Evolutionary conservation across 441 rosid genomes (phyloP).

Genomic region (Pelargonium myrrhifolium): DNA sequence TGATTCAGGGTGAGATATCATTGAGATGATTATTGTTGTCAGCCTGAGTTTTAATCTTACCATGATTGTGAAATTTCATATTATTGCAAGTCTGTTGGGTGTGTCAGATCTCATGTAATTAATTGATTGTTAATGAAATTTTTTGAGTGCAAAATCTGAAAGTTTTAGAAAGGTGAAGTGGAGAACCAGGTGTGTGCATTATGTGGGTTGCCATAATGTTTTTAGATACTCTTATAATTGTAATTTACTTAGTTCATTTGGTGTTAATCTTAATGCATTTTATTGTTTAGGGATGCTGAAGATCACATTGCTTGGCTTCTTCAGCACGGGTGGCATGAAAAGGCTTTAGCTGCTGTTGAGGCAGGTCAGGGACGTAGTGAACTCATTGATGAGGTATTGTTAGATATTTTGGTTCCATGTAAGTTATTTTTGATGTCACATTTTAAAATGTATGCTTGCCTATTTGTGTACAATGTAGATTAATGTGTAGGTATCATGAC

Average conservation of each 20-base stretch:
- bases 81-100: background rate
- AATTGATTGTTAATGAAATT: background rate
- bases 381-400: constrained; percentile 82
- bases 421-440: background rate
- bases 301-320: constrained; percentile 99
- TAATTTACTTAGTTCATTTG: background rate
- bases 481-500: background rate
- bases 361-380: constrained; percentile 92
- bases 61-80: background rate
- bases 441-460: background rate
- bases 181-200: background rate
- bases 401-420: constrained; percentile 2
- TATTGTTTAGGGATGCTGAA: constrained; percentile 74
- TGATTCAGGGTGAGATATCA: background rate
- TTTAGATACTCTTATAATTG: background rate
- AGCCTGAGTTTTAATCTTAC: background rate
- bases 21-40: background rate
- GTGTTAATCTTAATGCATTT: constrained; percentile 16
- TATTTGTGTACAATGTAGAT: background rate
- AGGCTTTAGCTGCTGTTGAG: constrained; percentile 97
- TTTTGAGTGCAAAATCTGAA: constrained; percentile 3
- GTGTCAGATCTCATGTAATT: background rate
- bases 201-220: background rate
- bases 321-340: constrained; percentile 95
- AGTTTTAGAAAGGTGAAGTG: background rate